Conservation (phyloP, 2,329 filamentous ascomycete species). For the Aspergillus piperis region DNA sequence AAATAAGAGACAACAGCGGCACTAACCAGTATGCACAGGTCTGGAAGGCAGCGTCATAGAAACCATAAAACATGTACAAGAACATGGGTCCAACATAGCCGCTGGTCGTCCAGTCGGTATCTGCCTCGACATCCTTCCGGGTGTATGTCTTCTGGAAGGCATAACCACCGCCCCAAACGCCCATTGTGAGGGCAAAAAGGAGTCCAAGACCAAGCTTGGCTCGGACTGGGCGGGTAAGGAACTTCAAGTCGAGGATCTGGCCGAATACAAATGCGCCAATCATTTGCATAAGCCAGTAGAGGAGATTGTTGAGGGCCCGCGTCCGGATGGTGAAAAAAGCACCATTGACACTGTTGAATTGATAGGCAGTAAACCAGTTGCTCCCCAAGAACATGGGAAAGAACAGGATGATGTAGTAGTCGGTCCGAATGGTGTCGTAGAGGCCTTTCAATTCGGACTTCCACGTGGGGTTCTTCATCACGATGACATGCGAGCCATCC, state of each 20-base stretch:
- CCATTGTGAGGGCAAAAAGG: conserved; percentile 71
- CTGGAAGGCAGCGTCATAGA: conserved; percentile 89
- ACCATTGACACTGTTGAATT: conserved; percentile 72
- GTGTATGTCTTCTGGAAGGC: conserved; percentile 68
- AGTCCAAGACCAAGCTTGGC: conserved; percentile 65
- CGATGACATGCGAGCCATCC: conserved; percentile 76
- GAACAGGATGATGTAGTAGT: conserved; percentile 72
- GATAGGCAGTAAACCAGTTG: conserved; percentile 80
- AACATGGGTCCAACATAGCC: conserved; percentile 80
- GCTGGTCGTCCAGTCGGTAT: conserved; percentile 65
- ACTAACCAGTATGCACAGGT: conserved; percentile 81
- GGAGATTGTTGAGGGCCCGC: conserved; percentile 71
- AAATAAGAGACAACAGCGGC: neutral
- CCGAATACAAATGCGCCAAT: conserved; percentile 73
- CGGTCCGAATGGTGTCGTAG: conserved; percentile 67
- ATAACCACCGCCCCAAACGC: conserved; percentile 80
- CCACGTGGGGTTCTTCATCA: conserved; percentile 91
- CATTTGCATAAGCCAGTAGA: conserved; percentile 82
- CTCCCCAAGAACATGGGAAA: conserved; percentile 82
- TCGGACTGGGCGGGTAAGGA: conserved; percentile 63
- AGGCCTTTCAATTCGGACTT: conserved; percentile 75
- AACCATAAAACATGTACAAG: conserved; percentile 85
- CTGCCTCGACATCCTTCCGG: conserved; percentile 43
- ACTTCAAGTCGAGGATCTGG: conserved; percentile 64
- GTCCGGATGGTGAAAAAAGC: conserved; percentile 73